These are phyloP conservation scores for Zygoascus meyerae DNA, from an alignment of 1,139 yeast genomes.

Conservation along the genomic window DNA sequence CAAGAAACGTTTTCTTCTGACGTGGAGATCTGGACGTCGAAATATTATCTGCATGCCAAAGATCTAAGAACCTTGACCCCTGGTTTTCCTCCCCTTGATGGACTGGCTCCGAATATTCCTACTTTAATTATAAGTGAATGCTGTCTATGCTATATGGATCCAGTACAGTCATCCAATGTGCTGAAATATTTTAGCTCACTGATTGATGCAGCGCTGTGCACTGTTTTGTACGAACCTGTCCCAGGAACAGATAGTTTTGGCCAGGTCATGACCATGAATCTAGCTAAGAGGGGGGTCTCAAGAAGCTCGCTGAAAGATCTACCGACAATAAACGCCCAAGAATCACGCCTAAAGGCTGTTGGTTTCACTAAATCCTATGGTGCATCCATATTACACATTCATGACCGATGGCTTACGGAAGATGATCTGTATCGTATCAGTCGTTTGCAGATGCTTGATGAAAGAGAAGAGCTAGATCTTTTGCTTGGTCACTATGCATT, in stretches of 20 bases:
- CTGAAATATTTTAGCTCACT: conserved; percentile 34
- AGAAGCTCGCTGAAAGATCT: conserved; percentile 55
- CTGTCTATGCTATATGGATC: conserved; percentile 74
- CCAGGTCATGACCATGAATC: conserved; percentile 68
- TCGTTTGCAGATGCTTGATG: conserved; percentile 74
- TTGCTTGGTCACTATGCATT: conserved; percentile 75
- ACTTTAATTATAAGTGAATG: conserved; percentile 83
- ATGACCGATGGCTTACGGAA: conserved; percentile 49
- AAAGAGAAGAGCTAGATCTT: conserved; percentile 74
- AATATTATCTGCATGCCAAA: conserved; percentile 49
- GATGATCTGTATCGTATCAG: conserved; percentile 51
- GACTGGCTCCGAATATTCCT: conserved; percentile 43
- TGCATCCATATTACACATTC: conserved; percentile 55
- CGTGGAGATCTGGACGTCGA: conserved; percentile 39
- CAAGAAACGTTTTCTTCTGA: conserved; percentile 15
- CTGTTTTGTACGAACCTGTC: conserved; percentile 81
- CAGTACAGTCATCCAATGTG: conserved; percentile 49
- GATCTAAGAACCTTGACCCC: conserved; percentile 44
- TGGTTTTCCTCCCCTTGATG: conserved; percentile 17
- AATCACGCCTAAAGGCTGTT: conserved; percentile 28
- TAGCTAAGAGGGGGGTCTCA: conserved; percentile 64
- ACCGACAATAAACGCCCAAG: conserved; percentile 46
- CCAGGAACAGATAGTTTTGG: conserved; percentile 71
- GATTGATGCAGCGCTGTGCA: conserved; percentile 22
- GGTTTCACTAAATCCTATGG: conserved; percentile 34